Evolutionary conservation across 352 stramenopile species (phyloP).

Genomic region (Phytopythium mirpurense): DNA sequence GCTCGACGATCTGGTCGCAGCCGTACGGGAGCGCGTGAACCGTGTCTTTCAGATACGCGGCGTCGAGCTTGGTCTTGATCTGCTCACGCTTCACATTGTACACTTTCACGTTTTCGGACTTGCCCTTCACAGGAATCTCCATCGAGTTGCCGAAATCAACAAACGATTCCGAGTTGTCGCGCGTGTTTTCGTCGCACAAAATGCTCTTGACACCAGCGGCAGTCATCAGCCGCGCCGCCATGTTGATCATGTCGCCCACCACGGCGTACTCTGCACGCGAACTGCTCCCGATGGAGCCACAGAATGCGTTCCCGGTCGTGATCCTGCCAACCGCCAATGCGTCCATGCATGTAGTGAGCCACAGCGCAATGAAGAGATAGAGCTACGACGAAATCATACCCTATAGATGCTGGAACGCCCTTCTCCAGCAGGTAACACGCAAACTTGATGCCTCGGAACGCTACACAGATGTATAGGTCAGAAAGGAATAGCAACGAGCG

Average conservation of each 20-base stretch:
- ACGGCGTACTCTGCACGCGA: constrained; percentile 76
- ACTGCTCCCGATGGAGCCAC: constrained; percentile 62
- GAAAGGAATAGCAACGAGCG: neutral
- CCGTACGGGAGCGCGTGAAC: constrained; percentile 37
- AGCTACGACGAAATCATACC: constrained; percentile 20
- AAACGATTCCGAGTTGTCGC: constrained; percentile 46
- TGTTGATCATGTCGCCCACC: constrained; percentile 81
- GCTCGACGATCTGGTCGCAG: constrained; percentile 38
- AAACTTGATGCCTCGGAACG: constrained; percentile 60
- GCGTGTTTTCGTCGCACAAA: constrained; percentile 68
- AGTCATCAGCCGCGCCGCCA: constrained; percentile 75
- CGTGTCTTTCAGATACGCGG: constrained; percentile 23
- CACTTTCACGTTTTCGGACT: constrained; percentile 36
- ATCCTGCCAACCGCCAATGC: constrained; percentile 22
- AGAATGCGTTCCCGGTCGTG: constrained; percentile 70
- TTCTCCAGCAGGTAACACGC: constrained; percentile 61
- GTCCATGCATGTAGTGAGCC: neutral
- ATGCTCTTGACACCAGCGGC: constrained; percentile 50
- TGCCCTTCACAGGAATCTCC: constrained; percentile 65
- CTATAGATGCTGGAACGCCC: constrained; percentile 56
- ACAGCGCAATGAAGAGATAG: neutral
- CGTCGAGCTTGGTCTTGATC: constrained; percentile 26
- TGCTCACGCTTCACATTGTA: constrained; percentile 37
- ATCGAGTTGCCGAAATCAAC: constrained; percentile 41
- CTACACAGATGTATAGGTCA: constrained; percentile 12